Conservation (phyloP, 305 asterid species). For the Fraxinus ornus region DNA sequence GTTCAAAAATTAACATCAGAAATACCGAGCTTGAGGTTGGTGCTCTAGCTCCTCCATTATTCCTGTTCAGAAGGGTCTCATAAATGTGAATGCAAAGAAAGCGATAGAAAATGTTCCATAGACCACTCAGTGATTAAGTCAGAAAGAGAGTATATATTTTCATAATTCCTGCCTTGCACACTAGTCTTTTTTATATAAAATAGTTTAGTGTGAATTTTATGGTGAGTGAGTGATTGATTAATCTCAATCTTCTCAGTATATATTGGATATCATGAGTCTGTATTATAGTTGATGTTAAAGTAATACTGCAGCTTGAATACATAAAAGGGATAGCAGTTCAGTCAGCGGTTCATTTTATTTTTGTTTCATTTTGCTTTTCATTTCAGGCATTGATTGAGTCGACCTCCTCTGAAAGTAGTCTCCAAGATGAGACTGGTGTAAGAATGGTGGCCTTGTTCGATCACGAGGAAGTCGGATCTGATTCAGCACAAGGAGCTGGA, state of each 20-base stretch:
- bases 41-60: not conserved
- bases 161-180: not conserved
- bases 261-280: not conserved
- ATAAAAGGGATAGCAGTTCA: not conserved
- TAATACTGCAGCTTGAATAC: not conserved
- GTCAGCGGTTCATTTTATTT: not conserved
- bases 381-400: slow-evolving; percentile 88
- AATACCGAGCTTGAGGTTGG: not conserved
- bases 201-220: not conserved
- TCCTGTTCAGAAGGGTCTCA: not conserved
- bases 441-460: slow-evolving; percentile 93
- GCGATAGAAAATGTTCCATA: not conserved
- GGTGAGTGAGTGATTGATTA: not conserved
- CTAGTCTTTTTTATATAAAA: not conserved
- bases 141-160: not conserved
- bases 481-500: slow-evolving; percentile 98
- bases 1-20: not conserved
- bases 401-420: slow-evolving; percentile 63
- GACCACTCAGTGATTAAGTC: not conserved
- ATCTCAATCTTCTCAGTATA: not conserved
- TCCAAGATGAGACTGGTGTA: slow-evolving; percentile 73
- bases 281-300: not conserved
- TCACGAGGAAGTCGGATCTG: slow-evolving; percentile 94
- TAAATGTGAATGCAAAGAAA: not conserved
- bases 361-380: slow-evolving; percentile 20